Evolutionary conservation across 164 flowering plant species (phyloP).

Genomic region (Magnolia sinica): DNA sequence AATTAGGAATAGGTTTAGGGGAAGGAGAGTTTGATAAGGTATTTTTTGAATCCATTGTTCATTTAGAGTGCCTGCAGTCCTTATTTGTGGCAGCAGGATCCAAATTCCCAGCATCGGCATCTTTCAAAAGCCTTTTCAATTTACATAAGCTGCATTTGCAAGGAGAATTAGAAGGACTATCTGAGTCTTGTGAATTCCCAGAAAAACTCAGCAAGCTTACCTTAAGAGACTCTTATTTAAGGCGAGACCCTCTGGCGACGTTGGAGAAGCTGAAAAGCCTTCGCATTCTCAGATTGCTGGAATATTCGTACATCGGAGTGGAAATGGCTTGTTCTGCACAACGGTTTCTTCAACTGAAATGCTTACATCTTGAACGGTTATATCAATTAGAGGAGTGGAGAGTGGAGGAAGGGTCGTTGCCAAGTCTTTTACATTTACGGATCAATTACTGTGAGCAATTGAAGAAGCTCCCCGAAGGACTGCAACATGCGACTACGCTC

Average conservation of each 20-base stretch:
- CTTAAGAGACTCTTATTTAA: neutral
- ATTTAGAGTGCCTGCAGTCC: too few species aligned
- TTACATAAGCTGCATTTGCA: too few species aligned
- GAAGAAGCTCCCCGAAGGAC: slow-evolving; percentile 28
- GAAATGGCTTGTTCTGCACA: neutral
- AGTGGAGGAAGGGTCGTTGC: neutral
- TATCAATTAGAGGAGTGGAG: neutral
- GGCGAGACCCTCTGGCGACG: neutral
- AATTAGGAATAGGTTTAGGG: too few species aligned
- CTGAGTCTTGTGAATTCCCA: too few species aligned
- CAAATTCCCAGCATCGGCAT: too few species aligned
- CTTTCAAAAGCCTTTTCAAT: too few species aligned
- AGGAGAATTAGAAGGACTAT: too few species aligned
- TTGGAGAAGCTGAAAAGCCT: neutral
- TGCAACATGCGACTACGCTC: slow-evolving; percentile 22
- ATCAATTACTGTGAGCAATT: slow-evolving; percentile 13
- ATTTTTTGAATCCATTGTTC: too few species aligned
- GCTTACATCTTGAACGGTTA: neutral
- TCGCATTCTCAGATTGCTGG: neutral
- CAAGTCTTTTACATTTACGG: neutral
- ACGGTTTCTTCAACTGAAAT: neutral
- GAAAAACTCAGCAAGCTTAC: too few species aligned
- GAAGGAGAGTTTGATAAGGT: too few species aligned
- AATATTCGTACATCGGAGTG: slow-evolving; percentile 11
- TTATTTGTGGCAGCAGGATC: too few species aligned